A percentile compares a stretch with the other conserved stretches of the same genome.
Conservation (phyloP, 1,284 basidiomycete species). For the Leccinum subspadiceum region DNA sequence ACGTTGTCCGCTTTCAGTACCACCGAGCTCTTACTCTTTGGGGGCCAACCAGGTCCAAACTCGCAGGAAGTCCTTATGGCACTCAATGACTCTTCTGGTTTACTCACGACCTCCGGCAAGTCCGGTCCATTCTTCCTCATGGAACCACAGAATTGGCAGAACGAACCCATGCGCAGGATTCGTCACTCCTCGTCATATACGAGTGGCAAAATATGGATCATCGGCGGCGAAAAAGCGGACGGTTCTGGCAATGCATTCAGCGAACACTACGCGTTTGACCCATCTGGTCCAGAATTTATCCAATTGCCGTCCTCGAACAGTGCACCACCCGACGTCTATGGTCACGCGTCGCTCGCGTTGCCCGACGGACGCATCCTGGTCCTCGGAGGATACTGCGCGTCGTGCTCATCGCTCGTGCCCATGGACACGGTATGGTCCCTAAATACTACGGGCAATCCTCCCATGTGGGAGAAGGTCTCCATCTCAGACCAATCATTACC, state of each 20-base stretch:
- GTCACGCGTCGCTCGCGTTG: constrained; percentile 68
- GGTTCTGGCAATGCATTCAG: constrained; percentile 64
- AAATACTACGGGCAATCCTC: constrained; percentile 51
- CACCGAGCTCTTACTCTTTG: constrained; percentile 61
- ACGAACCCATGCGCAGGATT: constrained; percentile 70
- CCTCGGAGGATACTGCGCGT: constrained; percentile 69
- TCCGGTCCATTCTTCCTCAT: constrained; percentile 45
- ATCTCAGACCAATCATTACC: constrained; percentile 48
- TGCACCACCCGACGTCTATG: constrained; percentile 66
- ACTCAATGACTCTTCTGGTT: constrained; percentile 59
- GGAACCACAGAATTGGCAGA: constrained; percentile 55
- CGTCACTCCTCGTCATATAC: constrained; percentile 62
- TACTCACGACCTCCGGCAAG: constrained; percentile 47
- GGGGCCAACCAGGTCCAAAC: constrained; percentile 67
- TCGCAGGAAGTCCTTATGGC: constrained; percentile 52
- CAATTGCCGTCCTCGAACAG: constrained; percentile 48
- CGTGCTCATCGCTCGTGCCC: constrained; percentile 46
- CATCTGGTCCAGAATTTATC: constrained; percentile 50
- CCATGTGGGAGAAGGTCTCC: constrained; percentile 51
- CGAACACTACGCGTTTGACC: constrained; percentile 66
- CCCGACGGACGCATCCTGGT: constrained; percentile 69
- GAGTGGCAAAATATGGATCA: constrained; percentile 47
- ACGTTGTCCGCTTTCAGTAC: constrained; percentile 65
- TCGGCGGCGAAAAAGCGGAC: constrained; percentile 77
- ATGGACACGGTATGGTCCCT: constrained; percentile 64